phyloP scores from a whole-genome alignment of 179 eudicot species.

The Spergularia azorica region DNA sequence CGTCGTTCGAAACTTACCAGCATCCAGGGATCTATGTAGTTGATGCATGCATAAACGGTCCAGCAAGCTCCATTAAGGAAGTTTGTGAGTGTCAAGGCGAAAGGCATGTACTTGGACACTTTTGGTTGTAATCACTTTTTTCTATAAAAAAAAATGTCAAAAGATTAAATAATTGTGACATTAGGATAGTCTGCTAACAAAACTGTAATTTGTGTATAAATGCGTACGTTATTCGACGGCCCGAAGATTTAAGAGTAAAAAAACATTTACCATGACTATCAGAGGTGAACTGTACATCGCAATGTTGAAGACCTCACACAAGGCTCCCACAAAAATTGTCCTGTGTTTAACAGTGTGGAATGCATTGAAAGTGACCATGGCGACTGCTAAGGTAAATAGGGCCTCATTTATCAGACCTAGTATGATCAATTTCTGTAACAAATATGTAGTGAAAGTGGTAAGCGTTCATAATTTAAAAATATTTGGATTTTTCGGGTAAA shows the following conservation, averaged over 20 bases:
- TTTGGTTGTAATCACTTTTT: conserved; percentile 49
- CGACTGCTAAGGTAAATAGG: conserved; percentile 18
- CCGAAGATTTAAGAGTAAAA: too few relatives aligned
- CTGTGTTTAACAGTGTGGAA: conserved; percentile 13
- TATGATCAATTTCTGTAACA: conserved; percentile 18
- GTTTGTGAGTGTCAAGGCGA: conserved; percentile 47
- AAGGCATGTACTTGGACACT: conserved; percentile 77
- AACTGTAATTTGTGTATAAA: too few relatives aligned
- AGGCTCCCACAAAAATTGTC: conserved; percentile 25
- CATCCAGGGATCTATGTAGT: conserved; percentile 43
- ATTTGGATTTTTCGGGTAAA: too few relatives aligned
- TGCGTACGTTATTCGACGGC: too few relatives aligned
- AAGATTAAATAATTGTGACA: too few relatives aligned
- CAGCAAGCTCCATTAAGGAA: conserved; percentile 53
- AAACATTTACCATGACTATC: conserved; percentile 26
- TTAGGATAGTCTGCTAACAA: too few relatives aligned
- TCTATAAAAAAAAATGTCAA: conserved; percentile 22
- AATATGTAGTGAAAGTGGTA: not conserved
- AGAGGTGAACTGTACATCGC: conserved; percentile 35
- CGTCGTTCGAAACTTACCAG: conserved; percentile 36
- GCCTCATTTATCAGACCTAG: not conserved
- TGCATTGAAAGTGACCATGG: not conserved
- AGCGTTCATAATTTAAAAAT: too few relatives aligned
- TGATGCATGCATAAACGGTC: conserved; percentile 52
- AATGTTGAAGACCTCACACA: conserved; percentile 31